A percentile compares a stretch with the other conserved stretches of the same genome.
These are phyloP conservation scores for Phellinidium pouzarii DNA, from an alignment of 1,284 basidiomycete species.

Conservation along the genomic window DNA sequence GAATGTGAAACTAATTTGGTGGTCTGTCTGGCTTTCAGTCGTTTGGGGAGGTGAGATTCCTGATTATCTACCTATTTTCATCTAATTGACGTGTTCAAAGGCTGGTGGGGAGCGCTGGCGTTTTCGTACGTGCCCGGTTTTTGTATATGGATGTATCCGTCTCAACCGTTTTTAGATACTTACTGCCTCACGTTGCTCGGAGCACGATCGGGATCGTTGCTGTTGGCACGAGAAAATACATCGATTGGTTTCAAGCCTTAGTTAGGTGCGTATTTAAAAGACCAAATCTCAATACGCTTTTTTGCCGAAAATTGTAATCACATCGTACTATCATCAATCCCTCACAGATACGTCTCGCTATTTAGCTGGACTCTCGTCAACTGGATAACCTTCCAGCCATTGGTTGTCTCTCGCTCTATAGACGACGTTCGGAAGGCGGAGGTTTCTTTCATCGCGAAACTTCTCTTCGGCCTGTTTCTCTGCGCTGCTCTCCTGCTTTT, in stretches of 20 bases:
- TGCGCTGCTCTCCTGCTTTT: conserved; percentile 67
- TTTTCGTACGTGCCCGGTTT: conserved; percentile 41
- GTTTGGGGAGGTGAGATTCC: conserved; percentile 59
- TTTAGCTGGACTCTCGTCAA: conserved; percentile 62
- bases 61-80: conserved; percentile 1
- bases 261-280: conserved; percentile 38
- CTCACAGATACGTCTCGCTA: conserved; percentile 60
- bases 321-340: neutral
- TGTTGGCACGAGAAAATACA: conserved; percentile 62
- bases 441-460: conserved; percentile 49
- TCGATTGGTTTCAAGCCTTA: conserved; percentile 69
- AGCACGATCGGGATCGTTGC: conserved; percentile 68
- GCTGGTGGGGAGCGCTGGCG: conserved; percentile 80
- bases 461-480: conserved; percentile 73
- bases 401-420: conserved; percentile 44
- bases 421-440: conserved; percentile 26
- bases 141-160: conserved; percentile 25
- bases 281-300: neutral
- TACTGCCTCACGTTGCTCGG: conserved; percentile 51
- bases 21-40: conserved; percentile 83
- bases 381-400: conserved; percentile 65
- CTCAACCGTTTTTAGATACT: conserved; percentile 30
- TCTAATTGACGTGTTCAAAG: conserved; percentile 28
- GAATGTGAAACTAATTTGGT: conserved; percentile 66
- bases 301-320: neutral